phyloP scores from a whole-genome alignment of 495 filamentous ascomycete genomes.

The Elasticomyces elasticus region DNA sequence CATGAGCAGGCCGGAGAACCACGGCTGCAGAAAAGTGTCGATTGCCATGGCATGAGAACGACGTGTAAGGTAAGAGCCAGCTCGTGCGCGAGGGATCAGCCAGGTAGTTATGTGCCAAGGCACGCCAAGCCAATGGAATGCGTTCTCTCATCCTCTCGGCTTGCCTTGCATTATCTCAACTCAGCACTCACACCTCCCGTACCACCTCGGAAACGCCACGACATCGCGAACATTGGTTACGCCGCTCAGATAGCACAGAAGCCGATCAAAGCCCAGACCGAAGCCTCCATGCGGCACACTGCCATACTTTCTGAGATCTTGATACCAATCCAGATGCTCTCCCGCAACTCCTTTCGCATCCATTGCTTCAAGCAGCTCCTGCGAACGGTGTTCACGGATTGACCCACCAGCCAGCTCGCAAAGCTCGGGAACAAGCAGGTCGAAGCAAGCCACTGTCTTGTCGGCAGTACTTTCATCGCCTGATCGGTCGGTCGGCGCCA shows the following conservation, averaged over 20 bases:
- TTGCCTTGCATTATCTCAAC: neutral
- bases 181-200: constrained; percentile 85
- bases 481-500: constrained; percentile 48
- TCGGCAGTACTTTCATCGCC: neutral
- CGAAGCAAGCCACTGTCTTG: constrained; percentile 84
- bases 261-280: constrained; percentile 84
- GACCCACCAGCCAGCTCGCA: constrained; percentile 90
- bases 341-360: constrained; percentile 39
- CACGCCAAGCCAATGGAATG: neutral
- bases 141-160: neutral
- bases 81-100: neutral
- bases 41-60: neutral
- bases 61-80: neutral
- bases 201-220: constrained; percentile 81
- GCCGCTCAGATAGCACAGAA: constrained; percentile 77
- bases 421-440: constrained; percentile 80
- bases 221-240: constrained; percentile 77
- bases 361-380: constrained; percentile 66
- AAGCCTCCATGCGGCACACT: constrained; percentile 94
- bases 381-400: constrained; percentile 78
- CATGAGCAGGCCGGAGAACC: neutral
- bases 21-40: neutral
- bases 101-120: neutral
- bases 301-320: constrained; percentile 89
- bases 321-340: constrained; percentile 69